Base-by-base conservation (phyloP, 176 grass and related monocot genomes). In the Oryza glumipatula region DNA sequence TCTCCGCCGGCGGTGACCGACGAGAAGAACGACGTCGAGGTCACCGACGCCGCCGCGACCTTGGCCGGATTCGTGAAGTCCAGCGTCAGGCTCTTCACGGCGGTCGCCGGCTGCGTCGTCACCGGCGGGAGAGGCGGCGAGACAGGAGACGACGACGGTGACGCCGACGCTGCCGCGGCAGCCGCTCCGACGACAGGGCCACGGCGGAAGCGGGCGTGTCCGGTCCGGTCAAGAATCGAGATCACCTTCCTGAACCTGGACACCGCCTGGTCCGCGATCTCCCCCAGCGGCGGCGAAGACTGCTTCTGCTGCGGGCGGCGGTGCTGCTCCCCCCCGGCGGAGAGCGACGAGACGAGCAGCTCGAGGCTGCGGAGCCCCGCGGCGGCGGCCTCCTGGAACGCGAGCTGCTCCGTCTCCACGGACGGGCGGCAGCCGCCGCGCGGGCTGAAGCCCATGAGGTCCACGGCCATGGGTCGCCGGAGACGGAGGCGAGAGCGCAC, bases 151-250 rank as follows among this genome's bases (percentile, higher is more conserved):
- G 49, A 6, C 61, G 11, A 35, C 70, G 17, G 14, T 33, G 28
- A 3, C 21, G 73, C 5, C 39, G 44, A 23, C 3, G 28, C 1
- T 21, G 22, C 6, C 5, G 5, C 38, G 28, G 28, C 28, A 28
- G 28, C 28, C 28, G 4, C 39, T 7, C 0, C 64, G 48, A 21
- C 76, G 64, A 68, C 61, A 4, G 90, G 94, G 1, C 87, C 93
- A 6, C 93, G 96, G 44, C 96, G 84, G 91, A 98, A 98, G 13
- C 96, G 93, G 1, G 96, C 96, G 32, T 98, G 96, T 3, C 96
- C 96, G 9, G 93, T 92, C 68, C 96, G 96, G 84, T 98, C 93
- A 21, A 98, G 91, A 16, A 95, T 89, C 41, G 82, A 88, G 69
- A 98, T 95, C 30, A 95, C 96, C 80, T 85, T 92, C 28, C 89